Evolutionary conservation across 345 rosid genomes (phyloP), one percentile per base, ranked within the genome.

Genomic region (Salix suchowensis): DNA sequence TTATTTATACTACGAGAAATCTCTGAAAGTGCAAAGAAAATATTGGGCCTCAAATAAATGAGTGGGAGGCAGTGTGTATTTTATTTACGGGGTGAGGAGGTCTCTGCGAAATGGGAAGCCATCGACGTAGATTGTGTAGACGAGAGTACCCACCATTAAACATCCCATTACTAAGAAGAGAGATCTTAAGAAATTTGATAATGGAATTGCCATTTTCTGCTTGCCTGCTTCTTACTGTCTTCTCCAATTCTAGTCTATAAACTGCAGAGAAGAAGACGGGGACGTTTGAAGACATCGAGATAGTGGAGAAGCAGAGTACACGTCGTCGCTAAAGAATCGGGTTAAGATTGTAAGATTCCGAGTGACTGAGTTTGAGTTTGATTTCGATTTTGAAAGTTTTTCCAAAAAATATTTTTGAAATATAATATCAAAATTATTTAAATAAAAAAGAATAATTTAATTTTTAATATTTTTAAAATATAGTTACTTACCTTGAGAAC

Each of bases 81-180:
- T 24, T 46, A 26, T 46, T 42, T 89, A 94, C 97, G 93, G 93
- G 32, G 97, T 89, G 77, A 87, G 91, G 79, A 91, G 87, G 26
- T 92, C 94, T 16, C 18, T 73, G 81, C 92, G 92, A 75, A 89
- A 87, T 65, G 97, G 97, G 52, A 84, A 89, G 79, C 97, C 95
- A 44, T 91, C 91, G 69, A 82, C 74, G 75, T 81, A 71, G 76
- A 89, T 79, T 16, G 91, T 90, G 87, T 91, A 89, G 70, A 88
- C 65, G 72, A 92, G 88, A 40, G 88, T 82, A 76, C 88, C 87
- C 28, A 80, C 74, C 93, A 89, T 88, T 28, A 72, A 76, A 39
- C 85, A 81, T 68, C 88, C 84, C 79, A 90, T 72, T 5, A 46
- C 70, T 28, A 82, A 83, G 79, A 89, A 88, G 19, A 88, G 74